Percentiles rank a stretch among this genome's conserved stretches.
phyloP scores from a whole-genome alignment of 2,329 filamentous ascomycete species.

The Fonsecaea monophora region DNA sequence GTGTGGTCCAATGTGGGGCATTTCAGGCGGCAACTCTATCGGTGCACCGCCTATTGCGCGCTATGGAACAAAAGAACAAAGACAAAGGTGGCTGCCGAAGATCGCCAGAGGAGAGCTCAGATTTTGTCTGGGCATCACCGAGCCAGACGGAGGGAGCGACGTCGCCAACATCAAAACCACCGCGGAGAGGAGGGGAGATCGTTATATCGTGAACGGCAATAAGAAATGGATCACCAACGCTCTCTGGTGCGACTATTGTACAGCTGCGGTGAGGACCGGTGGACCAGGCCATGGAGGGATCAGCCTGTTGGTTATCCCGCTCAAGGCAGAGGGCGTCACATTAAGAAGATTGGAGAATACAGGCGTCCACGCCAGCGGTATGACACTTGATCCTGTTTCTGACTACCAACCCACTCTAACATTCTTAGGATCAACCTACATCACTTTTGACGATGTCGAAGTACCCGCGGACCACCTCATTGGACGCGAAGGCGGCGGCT shows the following conservation, averaged over 20 bases:
- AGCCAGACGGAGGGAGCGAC: conserved; percentile 76
- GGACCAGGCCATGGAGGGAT: conserved; percentile 70
- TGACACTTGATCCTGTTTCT: conserved; percentile 17
- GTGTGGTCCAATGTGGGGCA: conserved; percentile 61
- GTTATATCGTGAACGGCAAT: conserved; percentile 73
- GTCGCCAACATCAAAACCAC: conserved; percentile 76
- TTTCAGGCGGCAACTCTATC: conserved; percentile 74
- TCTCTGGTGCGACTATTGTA: conserved; percentile 71
- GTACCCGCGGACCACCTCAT: conserved; percentile 74
- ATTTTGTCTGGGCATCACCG: conserved; percentile 78
- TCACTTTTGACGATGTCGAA: conserved; percentile 77
- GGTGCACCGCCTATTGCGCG: conserved; percentile 72
- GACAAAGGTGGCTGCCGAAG: conserved; percentile 71
- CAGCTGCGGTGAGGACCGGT: conserved; percentile 77
- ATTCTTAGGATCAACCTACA: conserved; percentile 72
- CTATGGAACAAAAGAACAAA: conserved; percentile 67
- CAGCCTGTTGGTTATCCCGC: conserved; percentile 71
- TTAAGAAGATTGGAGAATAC: conserved; percentile 73
- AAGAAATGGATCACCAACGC: conserved; percentile 85
- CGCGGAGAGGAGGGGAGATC: conserved; percentile 69
- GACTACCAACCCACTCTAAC: conserved; percentile 12
- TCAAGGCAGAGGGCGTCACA: conserved; percentile 71
- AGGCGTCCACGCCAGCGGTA: conserved; percentile 70
- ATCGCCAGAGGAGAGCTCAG: conserved; percentile 70
- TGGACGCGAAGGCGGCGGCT: conserved; percentile 72